Percentiles rank a stretch among this genome's conserved stretches.
Conservation (phyloP, 495 filamentous ascomycete species). For the Penicillium robsamsonii region DNA sequence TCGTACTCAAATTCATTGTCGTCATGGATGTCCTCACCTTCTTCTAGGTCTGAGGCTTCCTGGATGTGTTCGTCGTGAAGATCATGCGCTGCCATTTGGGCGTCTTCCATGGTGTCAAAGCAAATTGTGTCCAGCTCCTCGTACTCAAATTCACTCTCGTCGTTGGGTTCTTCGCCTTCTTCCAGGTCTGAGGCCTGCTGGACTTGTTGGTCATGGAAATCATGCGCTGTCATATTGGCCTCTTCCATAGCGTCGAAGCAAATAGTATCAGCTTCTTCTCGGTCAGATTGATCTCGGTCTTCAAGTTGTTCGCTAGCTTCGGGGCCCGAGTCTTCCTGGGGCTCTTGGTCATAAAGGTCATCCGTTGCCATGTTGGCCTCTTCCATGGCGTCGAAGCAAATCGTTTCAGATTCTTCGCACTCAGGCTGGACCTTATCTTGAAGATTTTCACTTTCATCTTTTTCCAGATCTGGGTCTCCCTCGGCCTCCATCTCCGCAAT, state of each 20-base stretch:
- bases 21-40: constrained; percentile 4
- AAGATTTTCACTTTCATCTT: neutral
- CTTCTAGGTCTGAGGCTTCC: neutral
- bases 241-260: constrained; percentile 27
- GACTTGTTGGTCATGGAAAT: constrained; percentile 6
- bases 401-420: constrained; percentile 24
- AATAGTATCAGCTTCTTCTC: constrained; percentile 22
- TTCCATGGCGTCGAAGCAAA: constrained; percentile 28
- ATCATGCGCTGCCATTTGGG: constrained; percentile 12
- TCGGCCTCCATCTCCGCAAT: neutral
- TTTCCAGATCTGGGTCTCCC: neutral
- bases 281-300: constrained; percentile 18
- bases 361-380: constrained; percentile 14
- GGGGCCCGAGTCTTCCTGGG: neutral
- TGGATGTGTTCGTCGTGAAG: constrained; percentile 4
- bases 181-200: neutral
- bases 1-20: constrained; percentile 20
- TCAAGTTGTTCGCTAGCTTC: constrained; percentile 1
- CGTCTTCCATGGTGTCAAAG: constrained; percentile 24
- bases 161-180: neutral
- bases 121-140: constrained; percentile 28
- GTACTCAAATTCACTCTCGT: constrained; percentile 19
- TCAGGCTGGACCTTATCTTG: constrained; percentile 17
- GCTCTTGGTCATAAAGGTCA: constrained; percentile 2
- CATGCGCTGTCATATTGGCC: constrained; percentile 12